Conservation (phyloP, 306 rosid genomes). For the Inga laurina region DNA sequence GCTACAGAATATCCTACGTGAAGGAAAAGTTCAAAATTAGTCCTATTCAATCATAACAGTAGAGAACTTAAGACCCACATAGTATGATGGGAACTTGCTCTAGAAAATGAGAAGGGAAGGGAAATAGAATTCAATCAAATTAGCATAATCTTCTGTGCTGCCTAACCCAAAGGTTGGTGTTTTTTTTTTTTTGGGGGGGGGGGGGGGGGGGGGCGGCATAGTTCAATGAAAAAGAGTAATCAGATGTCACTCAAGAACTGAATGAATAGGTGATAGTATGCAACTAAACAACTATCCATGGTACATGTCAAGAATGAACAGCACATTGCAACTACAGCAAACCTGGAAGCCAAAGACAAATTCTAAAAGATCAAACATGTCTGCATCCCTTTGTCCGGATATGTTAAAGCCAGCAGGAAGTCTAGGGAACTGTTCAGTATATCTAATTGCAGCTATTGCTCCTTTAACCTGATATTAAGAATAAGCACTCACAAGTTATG, state of each 20-base stretch:
- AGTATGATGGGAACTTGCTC: background rate
- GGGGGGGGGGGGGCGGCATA: background rate
- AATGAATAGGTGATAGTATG: background rate
- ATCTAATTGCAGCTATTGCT: constrained; percentile 79
- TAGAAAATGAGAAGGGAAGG: background rate
- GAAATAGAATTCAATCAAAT: background rate
- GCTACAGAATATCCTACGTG: constrained; percentile 11
- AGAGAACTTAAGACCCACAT: background rate
- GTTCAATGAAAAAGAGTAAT: background rate
- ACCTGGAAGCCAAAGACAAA: constrained; percentile 95
- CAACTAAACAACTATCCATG: constrained; percentile 14
- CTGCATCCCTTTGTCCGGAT: constrained; percentile 75
- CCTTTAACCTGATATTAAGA: constrained; percentile 76
- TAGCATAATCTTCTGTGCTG: background rate
- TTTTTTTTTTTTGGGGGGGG: background rate
- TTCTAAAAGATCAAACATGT: constrained; percentile 94
- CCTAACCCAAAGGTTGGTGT: background rate
- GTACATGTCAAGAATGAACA: constrained; percentile 28
- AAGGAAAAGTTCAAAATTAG: background rate
- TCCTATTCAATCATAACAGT: constrained; percentile 13
- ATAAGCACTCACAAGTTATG: constrained; percentile 29
- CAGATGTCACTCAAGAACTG: constrained; percentile 4
- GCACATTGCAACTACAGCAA: constrained; percentile 30
- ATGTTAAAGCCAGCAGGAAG: constrained; percentile 72
- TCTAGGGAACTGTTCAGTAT: constrained; percentile 74